Percentiles rank a stretch among this genome's conserved stretches.
Conservation (phyloP, 129 eudicot species). For the Daucus carota region DNA sequence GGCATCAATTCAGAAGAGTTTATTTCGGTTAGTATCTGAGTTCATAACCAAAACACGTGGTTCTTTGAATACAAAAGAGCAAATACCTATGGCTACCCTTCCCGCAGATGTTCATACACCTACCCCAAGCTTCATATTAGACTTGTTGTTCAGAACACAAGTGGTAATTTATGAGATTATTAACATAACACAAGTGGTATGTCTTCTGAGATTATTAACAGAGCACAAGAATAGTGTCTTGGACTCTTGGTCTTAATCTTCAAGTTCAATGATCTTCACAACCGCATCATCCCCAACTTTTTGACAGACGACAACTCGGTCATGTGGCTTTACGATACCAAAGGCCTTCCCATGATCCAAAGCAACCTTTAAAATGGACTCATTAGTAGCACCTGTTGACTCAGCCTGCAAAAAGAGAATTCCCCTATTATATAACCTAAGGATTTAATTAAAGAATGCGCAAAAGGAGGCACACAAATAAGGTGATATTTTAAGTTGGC, state of each 20-base stretch:
- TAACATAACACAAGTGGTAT: not conserved
- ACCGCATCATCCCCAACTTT: constrained; percentile 74
- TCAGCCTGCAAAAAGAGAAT: constrained; percentile 34
- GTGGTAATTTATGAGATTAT: not conserved
- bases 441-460: too few relatives aligned
- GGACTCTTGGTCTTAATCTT: constrained; percentile 27
- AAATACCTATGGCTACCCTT: not conserved
- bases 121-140: not conserved
- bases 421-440: not conserved
- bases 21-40: not conserved
- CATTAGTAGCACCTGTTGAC: constrained; percentile 57
- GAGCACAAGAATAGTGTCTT: not conserved
- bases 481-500: not conserved
- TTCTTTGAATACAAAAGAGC: not conserved
- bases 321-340: constrained; percentile 64
- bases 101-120: not conserved
- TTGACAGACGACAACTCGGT: constrained; percentile 70
- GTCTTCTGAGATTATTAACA: constrained; percentile 9
- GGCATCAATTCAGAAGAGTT: not conserved
- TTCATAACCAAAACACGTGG: not conserved
- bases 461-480: not conserved
- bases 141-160: not conserved
- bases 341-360: constrained; percentile 67
- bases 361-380: constrained; percentile 57
- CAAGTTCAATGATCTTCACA: constrained; percentile 74